phyloP scores from a whole-genome alignment of 2,329 filamentous ascomycete species.

The Pyrenophora seminiperda region DNA sequence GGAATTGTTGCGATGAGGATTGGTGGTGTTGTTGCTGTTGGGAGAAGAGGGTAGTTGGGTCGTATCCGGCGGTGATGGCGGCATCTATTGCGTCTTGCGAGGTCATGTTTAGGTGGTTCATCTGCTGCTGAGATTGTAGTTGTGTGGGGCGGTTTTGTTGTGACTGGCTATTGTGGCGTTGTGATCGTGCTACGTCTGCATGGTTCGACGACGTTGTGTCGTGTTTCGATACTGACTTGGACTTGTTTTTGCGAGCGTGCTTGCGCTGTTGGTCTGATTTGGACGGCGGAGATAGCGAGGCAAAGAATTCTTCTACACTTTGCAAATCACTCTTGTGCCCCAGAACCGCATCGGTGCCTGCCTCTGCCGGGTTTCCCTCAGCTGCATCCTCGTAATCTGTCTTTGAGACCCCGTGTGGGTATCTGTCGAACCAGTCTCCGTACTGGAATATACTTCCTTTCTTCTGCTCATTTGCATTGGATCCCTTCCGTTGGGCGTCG shows the following conservation, averaged over 20 bases:
- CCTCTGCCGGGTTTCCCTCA: slow-evolving; percentile 70
- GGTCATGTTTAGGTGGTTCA: slow-evolving; percentile 38
- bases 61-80: slow-evolving; percentile 34
- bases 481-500: slow-evolving; percentile 75
- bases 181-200: slow-evolving; percentile 30
- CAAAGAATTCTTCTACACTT: slow-evolving; percentile 93
- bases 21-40: slow-evolving; percentile 28
- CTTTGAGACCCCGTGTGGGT: slow-evolving; percentile 87
- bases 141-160: slow-evolving; percentile 34
- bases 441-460: slow-evolving; percentile 80
- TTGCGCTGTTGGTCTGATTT: slow-evolving; percentile 56
- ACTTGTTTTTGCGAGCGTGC: slow-evolving; percentile 55
- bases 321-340: slow-evolving; percentile 89
- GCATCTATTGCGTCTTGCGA: slow-evolving; percentile 38
- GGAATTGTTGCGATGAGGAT: slow-evolving; percentile 39
- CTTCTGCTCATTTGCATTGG: slow-evolving; percentile 45
- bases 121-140: slow-evolving; percentile 38
- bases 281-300: slow-evolving; percentile 70
- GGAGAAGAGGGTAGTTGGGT: slow-evolving; percentile 36
- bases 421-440: slow-evolving; percentile 95
- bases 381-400: slow-evolving; percentile 81
- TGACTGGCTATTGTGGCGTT: slow-evolving; percentile 26
- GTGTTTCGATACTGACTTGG: slow-evolving; percentile 40
- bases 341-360: slow-evolving; percentile 83
- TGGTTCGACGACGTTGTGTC: slow-evolving; percentile 30